Percentiles rank a stretch among this genome's conserved stretches.
Evolutionary conservation across 2,329 filamentous ascomycete species (phyloP).

Genomic region (Aureobasidium vineae): DNA sequence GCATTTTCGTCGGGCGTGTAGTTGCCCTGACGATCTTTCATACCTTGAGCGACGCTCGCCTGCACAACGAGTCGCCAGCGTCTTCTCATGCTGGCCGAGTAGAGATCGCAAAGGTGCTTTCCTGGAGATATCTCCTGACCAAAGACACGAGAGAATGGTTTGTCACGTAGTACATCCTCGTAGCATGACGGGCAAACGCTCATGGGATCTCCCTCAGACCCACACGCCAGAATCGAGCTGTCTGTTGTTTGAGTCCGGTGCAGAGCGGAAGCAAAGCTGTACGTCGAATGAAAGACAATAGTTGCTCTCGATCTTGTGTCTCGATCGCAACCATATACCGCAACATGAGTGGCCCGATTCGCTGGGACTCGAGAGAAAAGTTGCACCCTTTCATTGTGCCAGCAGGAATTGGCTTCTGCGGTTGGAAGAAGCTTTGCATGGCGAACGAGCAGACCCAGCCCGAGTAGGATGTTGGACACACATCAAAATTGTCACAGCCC

Average conservation of each 20-base stretch:
- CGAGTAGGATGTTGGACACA: not conserved
- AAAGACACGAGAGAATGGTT: not conserved
- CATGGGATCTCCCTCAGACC: not conserved
- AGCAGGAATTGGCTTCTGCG: not conserved
- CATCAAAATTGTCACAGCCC: slow-evolving; percentile 2
- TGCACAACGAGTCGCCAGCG: not conserved
- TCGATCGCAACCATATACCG: too few relatives aligned
- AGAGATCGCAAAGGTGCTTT: not conserved
- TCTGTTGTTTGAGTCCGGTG: not conserved
- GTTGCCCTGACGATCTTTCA: not conserved
- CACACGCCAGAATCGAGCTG: not conserved
- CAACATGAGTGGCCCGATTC: too few relatives aligned
- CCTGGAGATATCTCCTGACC: not conserved
- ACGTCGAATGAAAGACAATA: not conserved
- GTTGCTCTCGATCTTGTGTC: too few relatives aligned
- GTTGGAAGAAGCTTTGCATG: not conserved
- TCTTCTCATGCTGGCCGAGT: not conserved
- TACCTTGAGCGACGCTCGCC: not conserved
- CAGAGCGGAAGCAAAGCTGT: not conserved
- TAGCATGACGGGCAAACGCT: not conserved
- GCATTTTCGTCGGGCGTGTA: not conserved
- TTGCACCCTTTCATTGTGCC: not conserved
- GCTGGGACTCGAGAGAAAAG: not conserved
- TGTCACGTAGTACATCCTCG: not conserved
- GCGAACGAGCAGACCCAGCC: not conserved